Evolutionary conservation across 306 rosid genomes (phyloP), one percentile per base, ranked within the genome.

Genomic region (Cajanus cajan): DNA sequence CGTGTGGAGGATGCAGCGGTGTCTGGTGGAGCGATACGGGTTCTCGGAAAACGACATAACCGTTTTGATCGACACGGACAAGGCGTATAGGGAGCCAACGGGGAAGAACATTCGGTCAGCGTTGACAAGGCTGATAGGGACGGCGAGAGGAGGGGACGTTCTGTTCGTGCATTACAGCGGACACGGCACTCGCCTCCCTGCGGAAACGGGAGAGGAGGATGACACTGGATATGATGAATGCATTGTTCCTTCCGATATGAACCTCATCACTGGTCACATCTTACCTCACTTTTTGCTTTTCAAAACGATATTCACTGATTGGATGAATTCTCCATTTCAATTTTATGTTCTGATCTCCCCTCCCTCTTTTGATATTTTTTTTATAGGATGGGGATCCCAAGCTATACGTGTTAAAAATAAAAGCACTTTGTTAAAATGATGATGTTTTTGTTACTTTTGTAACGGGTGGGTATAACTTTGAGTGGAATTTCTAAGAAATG

Each of bases 161-260:
- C 82, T 96, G 31, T 93, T 96, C 12, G 89, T 93, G 11, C 99
- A 91, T 52, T 96, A 90, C 69, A 91, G 97, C 25, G 99, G 99
- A 19, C 99, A 93, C 67, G 99, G 99, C 34, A 91, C 98, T 0
- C 98, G 99, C 55, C 97, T 96, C 5, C 98, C 99, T 0, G 99
- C 99, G 0, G 99, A 96, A 92, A 93, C 96, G 7, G 99, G 98
- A 11, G 98, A 96, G 67, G 94, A 89, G 0, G 99, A 96, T 5
- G 98, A 96, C 50, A 96, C 99, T 1, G 99, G 99, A 58, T 96
- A 78, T 33, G 99, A 93, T 62, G 99, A 96, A 84, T 96, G 99
- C 83, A 88, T 96, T 68, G 99, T 91, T 62, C 99, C 99, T 55
- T 76, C 77, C 11, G 98, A 96, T 82, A 96, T 96, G 98, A 96